These are phyloP conservation scores for Taiozyma sp. DNA, from an alignment of 1,139 yeast species.

Conservation along the genomic window DNA sequence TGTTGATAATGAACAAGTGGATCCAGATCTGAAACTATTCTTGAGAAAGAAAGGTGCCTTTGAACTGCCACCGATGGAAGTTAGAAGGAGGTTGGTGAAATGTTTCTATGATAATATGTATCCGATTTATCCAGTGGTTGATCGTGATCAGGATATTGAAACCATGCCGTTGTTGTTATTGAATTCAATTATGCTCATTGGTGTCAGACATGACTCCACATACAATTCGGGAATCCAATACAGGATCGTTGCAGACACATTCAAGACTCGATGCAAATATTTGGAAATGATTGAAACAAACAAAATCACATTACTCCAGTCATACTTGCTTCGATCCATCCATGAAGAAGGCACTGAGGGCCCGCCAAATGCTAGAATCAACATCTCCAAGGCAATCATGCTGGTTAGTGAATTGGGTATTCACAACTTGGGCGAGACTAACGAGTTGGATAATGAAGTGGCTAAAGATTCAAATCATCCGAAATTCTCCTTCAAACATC, in stretches of 20 bases:
- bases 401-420: slow-evolving; percentile 7
- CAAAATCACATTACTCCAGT: slow-evolving; percentile 8
- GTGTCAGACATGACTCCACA: slow-evolving; percentile 3
- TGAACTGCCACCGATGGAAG: slow-evolving; percentile 3
- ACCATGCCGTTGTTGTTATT: slow-evolving; percentile 5
- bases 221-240: not conserved
- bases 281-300: slow-evolving; percentile 9
- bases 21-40: slow-evolving; percentile 5
- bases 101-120: slow-evolving; percentile 6
- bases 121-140: slow-evolving; percentile 8
- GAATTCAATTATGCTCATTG: slow-evolving; percentile 7
- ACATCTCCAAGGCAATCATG: slow-evolving; percentile 5
- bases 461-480: slow-evolving; percentile 2
- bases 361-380: slow-evolving; percentile 4
- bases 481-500: slow-evolving; percentile 3
- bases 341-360: slow-evolving; percentile 12
- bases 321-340: slow-evolving; percentile 5
- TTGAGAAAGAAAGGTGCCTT: slow-evolving; percentile 7
- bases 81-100: slow-evolving; percentile 1
- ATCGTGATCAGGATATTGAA: slow-evolving; percentile 1
- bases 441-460: slow-evolving; percentile 3
- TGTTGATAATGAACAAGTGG: slow-evolving; percentile 1
- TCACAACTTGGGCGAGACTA: slow-evolving; percentile 5
- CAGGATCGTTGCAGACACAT: slow-evolving; percentile 4
- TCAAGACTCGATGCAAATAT: slow-evolving; percentile 2